Evolutionary conservation across 768 basidiomycete species (phyloP).

Genomic region (Tephrocybe sp.): DNA sequence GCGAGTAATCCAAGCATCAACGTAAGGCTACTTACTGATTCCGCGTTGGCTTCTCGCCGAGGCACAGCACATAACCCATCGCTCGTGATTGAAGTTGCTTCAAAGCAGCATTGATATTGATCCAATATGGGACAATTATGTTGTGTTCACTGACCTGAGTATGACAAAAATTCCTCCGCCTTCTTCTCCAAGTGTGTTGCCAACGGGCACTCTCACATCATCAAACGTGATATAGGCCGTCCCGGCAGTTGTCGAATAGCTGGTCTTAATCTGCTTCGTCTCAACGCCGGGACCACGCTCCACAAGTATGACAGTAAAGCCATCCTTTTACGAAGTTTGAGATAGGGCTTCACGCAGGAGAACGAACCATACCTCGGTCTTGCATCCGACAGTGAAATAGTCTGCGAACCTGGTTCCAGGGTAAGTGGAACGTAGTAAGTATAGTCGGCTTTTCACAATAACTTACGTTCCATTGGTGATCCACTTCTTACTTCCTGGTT

Average conservation of each 20-base stretch:
- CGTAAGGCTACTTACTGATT: constrained; percentile 12
- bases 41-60: constrained; percentile 22
- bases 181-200: constrained; percentile 69
- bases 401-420: constrained; percentile 39
- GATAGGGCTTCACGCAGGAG: too few species aligned
- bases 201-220: constrained; percentile 82
- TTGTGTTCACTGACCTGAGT: constrained; percentile 19
- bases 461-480: constrained; percentile 74
- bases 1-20: not conserved
- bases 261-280: constrained; percentile 65
- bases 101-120: not conserved
- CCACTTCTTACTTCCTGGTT: constrained; percentile 74
- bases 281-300: constrained; percentile 53
- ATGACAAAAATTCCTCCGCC: constrained; percentile 34
- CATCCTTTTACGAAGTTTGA: constrained; percentile 65
- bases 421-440: too few species aligned
- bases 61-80: constrained; percentile 71
- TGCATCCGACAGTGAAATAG: constrained; percentile 74
- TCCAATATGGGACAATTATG: not conserved
- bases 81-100: constrained; percentile 93
- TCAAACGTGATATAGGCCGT: constrained; percentile 85
- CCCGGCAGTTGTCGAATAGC: constrained; percentile 87
- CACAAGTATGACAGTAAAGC: constrained; percentile 38
- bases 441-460: not conserved
- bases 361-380: constrained; percentile 44